Evolutionary conservation across 768 basidiomycete species (phyloP).

Genomic region (Cystobasidium onofrii): DNA sequence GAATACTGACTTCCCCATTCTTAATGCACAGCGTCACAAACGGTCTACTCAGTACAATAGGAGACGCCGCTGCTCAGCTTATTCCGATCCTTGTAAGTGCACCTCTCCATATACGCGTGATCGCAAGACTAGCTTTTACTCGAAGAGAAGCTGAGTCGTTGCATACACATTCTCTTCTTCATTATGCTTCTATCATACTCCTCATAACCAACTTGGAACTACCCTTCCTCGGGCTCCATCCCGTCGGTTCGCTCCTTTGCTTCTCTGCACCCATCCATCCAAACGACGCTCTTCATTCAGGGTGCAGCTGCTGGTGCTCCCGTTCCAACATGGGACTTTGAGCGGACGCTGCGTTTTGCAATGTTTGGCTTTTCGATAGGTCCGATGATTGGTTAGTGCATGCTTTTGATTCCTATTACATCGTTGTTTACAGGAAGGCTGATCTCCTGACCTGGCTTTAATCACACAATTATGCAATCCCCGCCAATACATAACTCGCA

Average conservation of each 20-base stretch:
- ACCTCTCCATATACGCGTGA: not conserved
- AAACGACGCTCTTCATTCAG: not conserved
- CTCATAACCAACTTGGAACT: not conserved
- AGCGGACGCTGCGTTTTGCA: conserved; percentile 20
- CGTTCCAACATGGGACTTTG: conserved; percentile 13
- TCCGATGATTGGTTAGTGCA: conserved; percentile 14
- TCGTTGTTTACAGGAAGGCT: too few relatives aligned
- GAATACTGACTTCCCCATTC: too few relatives aligned
- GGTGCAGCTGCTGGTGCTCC: not conserved
- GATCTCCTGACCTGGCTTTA: not conserved
- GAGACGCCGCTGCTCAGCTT: conserved; percentile 20
- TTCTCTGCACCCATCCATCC: too few relatives aligned
- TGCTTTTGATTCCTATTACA: too few relatives aligned
- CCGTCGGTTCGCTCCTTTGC: not conserved
- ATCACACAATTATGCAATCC: not conserved
- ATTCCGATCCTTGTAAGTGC: conserved; percentile 17
- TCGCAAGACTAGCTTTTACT: not conserved
- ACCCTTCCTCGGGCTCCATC: too few relatives aligned
- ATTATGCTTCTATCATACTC: too few relatives aligned
- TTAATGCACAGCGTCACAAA: conserved; percentile 19
- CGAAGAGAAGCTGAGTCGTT: too few relatives aligned
- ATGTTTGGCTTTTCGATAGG: conserved; percentile 29
- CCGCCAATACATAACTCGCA: too few relatives aligned
- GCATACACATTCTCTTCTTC: not conserved
- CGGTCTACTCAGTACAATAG: conserved; percentile 7